Evolutionary conservation across 108 stramenopile genomes (phyloP).

Genomic region (Cylindrotheca fusiformis): DNA sequence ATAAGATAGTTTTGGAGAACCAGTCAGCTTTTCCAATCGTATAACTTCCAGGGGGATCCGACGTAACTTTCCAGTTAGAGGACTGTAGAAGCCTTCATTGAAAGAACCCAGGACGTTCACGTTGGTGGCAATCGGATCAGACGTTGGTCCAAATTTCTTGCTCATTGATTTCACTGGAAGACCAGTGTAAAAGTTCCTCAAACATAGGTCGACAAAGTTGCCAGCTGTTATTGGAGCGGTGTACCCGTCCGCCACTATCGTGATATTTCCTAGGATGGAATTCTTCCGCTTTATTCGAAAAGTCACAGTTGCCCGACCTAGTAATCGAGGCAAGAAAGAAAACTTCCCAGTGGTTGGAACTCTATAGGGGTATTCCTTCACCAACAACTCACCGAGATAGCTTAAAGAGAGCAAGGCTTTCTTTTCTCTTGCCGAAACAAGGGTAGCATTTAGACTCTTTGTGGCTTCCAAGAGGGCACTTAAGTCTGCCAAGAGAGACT

Average conservation of each 20-base stretch:
- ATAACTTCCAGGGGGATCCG: constrained; percentile 82
- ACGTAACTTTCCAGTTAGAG: constrained; percentile 76
- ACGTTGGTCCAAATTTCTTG: constrained; percentile 52
- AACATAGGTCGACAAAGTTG: constrained; percentile 70
- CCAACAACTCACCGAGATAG: constrained; percentile 65
- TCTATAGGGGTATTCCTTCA: constrained; percentile 60
- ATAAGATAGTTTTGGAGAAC: constrained; percentile 50
- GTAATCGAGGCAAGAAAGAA: constrained; percentile 69
- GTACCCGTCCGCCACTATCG: constrained; percentile 83
- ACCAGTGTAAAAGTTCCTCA: constrained; percentile 80
- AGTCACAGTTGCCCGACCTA: constrained; percentile 72
- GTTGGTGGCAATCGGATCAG: constrained; percentile 21
- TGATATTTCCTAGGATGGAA: constrained; percentile 67
- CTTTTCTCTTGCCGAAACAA: constrained; percentile 30
- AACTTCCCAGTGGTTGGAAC: constrained; percentile 76
- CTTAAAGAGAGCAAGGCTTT: constrained; percentile 59
- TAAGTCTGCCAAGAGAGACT: constrained; percentile 44
- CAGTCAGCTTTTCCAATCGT: constrained; percentile 49
- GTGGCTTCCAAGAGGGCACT: constrained; percentile 39
- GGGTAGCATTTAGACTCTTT: constrained; percentile 24
- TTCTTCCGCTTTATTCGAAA: constrained; percentile 55
- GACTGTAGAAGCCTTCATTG: constrained; percentile 86
- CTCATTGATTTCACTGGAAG: constrained; percentile 61
- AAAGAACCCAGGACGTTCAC: constrained; percentile 75
- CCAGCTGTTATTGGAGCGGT: constrained; percentile 83